Evolutionary conservation across 805 yeast genomes (phyloP).

Genomic region (Candida tibetensis): DNA sequence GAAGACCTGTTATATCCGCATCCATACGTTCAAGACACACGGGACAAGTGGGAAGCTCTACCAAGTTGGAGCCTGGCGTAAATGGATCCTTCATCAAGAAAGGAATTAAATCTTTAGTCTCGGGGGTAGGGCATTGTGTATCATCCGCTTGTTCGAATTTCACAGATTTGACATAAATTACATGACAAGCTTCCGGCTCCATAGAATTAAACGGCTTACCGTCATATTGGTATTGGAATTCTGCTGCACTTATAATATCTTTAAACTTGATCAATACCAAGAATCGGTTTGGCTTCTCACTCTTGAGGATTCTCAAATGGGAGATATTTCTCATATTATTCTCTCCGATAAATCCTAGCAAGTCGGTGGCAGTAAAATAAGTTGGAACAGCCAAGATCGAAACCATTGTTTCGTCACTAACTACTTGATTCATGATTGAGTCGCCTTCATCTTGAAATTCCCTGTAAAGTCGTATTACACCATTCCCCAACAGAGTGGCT

Average conservation of each 20-base stretch:
- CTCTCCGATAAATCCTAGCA: slow-evolving; percentile 78
- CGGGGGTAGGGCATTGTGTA: not conserved
- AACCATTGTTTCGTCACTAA: slow-evolving; percentile 63
- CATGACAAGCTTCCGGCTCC: slow-evolving; percentile 87
- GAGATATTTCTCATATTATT: slow-evolving; percentile 51
- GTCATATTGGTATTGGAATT: slow-evolving; percentile 63
- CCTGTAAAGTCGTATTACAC: slow-evolving; percentile 66
- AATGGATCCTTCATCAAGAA: slow-evolving; percentile 73
- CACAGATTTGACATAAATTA: slow-evolving; percentile 63
- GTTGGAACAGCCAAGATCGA: slow-evolving; percentile 85
- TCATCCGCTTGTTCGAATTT: slow-evolving; percentile 28
- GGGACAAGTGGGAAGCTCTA: slow-evolving; percentile 88
- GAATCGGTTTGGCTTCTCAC: slow-evolving; percentile 64
- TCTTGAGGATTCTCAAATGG: slow-evolving; percentile 69
- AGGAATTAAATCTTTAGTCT: slow-evolving; percentile 46
- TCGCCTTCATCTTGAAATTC: slow-evolving; percentile 39
- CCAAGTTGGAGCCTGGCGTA: slow-evolving; percentile 34
- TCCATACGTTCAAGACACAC: slow-evolving; percentile 91
- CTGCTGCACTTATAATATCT: slow-evolving; percentile 51
- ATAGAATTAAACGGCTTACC: slow-evolving; percentile 78
- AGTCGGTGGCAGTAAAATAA: slow-evolving; percentile 80
- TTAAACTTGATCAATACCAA: slow-evolving; percentile 77
- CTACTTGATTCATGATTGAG: slow-evolving; percentile 7
- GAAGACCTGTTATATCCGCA: slow-evolving; percentile 69
- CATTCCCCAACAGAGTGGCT: slow-evolving; percentile 69